Conservation (phyloP, 108 stramenopile genomes). For the Skeletonema costatum region DNA sequence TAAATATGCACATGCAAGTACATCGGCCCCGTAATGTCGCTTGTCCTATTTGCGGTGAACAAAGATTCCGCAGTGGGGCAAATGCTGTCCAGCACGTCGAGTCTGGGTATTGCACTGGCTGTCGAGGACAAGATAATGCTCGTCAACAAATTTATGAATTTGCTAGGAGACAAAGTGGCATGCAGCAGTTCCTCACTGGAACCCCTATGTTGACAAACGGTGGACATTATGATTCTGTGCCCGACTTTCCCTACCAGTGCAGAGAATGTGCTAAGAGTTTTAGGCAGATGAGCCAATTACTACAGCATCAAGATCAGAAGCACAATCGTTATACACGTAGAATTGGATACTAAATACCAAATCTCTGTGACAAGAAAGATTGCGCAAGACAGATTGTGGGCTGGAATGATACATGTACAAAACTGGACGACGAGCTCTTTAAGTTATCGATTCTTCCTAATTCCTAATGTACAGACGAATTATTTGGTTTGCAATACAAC, state of each 20-base stretch:
- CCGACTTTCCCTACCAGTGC: conserved; percentile 71
- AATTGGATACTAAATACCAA: not conserved
- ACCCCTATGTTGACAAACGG: conserved; percentile 56
- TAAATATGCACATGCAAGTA: conserved; percentile 81
- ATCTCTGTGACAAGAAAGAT: too few species aligned
- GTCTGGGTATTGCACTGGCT: conserved; percentile 67
- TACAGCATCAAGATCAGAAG: conserved; percentile 74
- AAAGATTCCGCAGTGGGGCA: conserved; percentile 60
- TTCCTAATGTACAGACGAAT: not conserved
- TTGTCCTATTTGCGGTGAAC: conserved; percentile 71
- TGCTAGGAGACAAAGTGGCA: conserved; percentile 36
- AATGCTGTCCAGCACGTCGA: conserved; percentile 81
- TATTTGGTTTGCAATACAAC: not conserved
- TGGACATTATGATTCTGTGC: conserved; percentile 29
- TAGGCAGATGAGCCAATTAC: conserved; percentile 69
- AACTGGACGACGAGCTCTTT: too few species aligned
- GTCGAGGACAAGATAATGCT: conserved; percentile 58
- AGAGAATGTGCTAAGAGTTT: conserved; percentile 52
- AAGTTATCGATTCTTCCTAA: not conserved
- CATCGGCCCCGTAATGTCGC: conserved; percentile 70
- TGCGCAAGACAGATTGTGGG: not conserved
- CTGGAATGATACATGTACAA: not conserved
- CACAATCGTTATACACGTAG: conserved; percentile 21
- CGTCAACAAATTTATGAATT: conserved; percentile 65
- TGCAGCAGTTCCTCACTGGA: conserved; percentile 52